Evolutionary conservation across 768 basidiomycete species (phyloP).

Genomic region (Pleurotus ostreatus): DNA sequence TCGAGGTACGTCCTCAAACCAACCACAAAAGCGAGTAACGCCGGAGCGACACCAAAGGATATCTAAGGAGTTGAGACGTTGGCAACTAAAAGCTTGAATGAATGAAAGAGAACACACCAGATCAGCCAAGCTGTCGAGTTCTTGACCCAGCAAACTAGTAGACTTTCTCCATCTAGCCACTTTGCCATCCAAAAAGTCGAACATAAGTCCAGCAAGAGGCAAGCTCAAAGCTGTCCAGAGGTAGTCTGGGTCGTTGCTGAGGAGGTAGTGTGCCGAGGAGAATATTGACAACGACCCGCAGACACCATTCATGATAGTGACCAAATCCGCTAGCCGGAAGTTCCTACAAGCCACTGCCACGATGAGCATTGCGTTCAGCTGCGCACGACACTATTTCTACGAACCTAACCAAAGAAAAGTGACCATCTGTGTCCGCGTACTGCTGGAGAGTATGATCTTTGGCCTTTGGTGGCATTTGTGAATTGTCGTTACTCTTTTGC

Average conservation of each 20-base stretch:
- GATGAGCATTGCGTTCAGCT: neutral
- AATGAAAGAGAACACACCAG: constrained; percentile 50
- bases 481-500: constrained; percentile 22
- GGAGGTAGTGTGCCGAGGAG: constrained; percentile 84
- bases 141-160: constrained; percentile 93
- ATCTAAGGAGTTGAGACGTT: constrained; percentile 47
- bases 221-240: constrained; percentile 84
- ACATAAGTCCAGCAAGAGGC: constrained; percentile 92
- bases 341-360: constrained; percentile 52
- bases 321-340: constrained; percentile 95
- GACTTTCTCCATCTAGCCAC: constrained; percentile 97
- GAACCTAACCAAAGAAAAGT: constrained; percentile 96
- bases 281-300: constrained; percentile 96
- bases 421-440: constrained; percentile 86
- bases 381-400: constrained; percentile 14
- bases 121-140: constrained; percentile 95
- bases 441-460: constrained; percentile 57
- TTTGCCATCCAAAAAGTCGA: constrained; percentile 97
- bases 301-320: constrained; percentile 98
- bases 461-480: constrained; percentile 15
- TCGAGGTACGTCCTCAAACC: constrained; percentile 92
- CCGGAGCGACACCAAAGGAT: constrained; percentile 96
- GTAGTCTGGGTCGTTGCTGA: constrained; percentile 73
- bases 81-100: neutral
- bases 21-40: constrained; percentile 86